A percentile compares a stretch with the other conserved stretches of the same genome.
Conservation (phyloP, 2,329 filamentous ascomycete genomes). For the Simplicillium aogashimaense region DNA sequence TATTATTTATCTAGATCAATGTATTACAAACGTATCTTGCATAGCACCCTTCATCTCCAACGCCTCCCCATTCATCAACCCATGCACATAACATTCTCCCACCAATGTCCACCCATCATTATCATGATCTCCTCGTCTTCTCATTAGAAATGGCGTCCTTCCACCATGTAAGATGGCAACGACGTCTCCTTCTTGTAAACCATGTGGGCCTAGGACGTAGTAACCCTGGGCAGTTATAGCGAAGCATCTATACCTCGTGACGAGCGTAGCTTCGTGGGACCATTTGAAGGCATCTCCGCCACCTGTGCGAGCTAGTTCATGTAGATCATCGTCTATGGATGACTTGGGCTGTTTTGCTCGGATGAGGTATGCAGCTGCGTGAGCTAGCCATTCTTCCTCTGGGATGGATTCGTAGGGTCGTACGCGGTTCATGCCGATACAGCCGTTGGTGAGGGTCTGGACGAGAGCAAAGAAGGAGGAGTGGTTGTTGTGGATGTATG, state of each 20-base stretch:
- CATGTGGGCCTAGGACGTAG: slow-evolving; percentile 22
- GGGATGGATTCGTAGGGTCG: slow-evolving; percentile 15
- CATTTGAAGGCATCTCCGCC: slow-evolving; percentile 21
- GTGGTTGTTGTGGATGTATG: slow-evolving; percentile 14
- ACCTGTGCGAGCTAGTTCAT: slow-evolving; percentile 11
- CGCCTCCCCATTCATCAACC: slow-evolving; percentile 24
- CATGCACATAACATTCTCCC: slow-evolving; percentile 26
- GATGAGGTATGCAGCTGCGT: slow-evolving; percentile 21
- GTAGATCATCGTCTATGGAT: slow-evolving; percentile 12
- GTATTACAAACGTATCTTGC: slow-evolving; percentile 20
- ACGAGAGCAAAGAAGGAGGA: slow-evolving; percentile 21
- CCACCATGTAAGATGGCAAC: slow-evolving; percentile 22
- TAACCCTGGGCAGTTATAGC: slow-evolving; percentile 18
- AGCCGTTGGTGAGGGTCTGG: slow-evolving; percentile 23
- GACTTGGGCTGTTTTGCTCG: slow-evolving; percentile 9
- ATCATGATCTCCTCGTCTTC: slow-evolving; percentile 4
- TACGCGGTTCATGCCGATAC: slow-evolving; percentile 16
- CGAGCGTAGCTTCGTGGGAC: slow-evolving; percentile 23
- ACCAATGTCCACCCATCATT: slow-evolving; percentile 16
- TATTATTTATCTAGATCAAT: background rate
- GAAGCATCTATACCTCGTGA: slow-evolving; percentile 22
- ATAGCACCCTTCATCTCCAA: slow-evolving; percentile 11
- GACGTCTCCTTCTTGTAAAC: slow-evolving; percentile 17
- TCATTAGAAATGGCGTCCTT: slow-evolving; percentile 19
- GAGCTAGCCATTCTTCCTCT: slow-evolving; percentile 16